Conservation (phyloP, 2,329 filamentous ascomycete species). For the Eurotiales sp. region DNA sequence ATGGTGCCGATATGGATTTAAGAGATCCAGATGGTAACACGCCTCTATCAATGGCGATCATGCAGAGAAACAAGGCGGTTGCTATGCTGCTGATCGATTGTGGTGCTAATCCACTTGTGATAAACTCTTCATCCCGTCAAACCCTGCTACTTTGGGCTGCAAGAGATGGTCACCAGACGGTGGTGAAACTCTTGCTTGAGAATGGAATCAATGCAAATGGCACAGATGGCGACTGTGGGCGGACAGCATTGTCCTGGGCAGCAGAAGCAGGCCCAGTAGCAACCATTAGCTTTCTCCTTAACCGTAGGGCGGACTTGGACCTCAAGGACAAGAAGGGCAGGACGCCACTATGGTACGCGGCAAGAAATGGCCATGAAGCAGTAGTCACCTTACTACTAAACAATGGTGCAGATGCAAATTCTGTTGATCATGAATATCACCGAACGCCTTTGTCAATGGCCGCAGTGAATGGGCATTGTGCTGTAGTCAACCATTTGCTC, state of each 20-base stretch:
- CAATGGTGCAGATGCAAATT: not conserved
- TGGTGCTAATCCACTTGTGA: not conserved
- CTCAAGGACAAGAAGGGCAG: not conserved
- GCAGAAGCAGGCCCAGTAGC: not conserved
- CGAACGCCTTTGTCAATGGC: not conserved
- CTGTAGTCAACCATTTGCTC: not conserved
- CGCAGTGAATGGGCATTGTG: not conserved
- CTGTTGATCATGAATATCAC: not conserved
- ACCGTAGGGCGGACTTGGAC: not conserved
- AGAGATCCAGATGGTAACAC: too few relatives aligned
- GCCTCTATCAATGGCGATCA: too few relatives aligned
- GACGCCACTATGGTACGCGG: not conserved
- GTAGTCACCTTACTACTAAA: not conserved
- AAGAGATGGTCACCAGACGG: constrained; percentile 18
- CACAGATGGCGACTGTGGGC: not conserved
- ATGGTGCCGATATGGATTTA: too few relatives aligned
- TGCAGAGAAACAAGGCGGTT: not conserved
- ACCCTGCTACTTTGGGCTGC: constrained; percentile 16
- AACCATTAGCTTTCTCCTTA: constrained; percentile 2
- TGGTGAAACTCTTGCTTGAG: not conserved
- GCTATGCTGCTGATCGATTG: not conserved
- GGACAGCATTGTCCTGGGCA: not conserved
- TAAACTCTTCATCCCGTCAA: too few relatives aligned
- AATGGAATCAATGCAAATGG: not conserved
- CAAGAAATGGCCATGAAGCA: not conserved